Evolutionary conservation across 2,329 filamentous ascomycete genomes (phyloP).

Genomic region (Aspergillus hortae): DNA sequence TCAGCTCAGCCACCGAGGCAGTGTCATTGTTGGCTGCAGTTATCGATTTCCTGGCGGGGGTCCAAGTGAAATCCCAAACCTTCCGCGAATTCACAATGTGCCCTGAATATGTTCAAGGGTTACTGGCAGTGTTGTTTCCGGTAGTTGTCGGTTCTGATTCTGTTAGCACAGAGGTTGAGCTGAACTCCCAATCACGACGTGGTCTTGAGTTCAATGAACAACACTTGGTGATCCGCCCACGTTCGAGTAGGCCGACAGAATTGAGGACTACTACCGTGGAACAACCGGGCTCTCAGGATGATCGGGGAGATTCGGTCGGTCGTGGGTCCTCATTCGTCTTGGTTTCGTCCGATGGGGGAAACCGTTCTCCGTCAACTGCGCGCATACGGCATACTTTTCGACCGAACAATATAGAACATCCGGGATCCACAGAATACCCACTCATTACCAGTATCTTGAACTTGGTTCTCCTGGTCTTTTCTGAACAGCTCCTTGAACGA

Average conservation of each 20-base stretch:
- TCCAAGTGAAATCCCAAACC: constrained; percentile 69
- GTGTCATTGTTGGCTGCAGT: constrained; percentile 69
- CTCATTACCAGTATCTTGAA: constrained; percentile 75
- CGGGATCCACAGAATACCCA: constrained; percentile 57
- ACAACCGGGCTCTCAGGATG: constrained; percentile 42
- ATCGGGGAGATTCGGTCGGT: constrained; percentile 62
- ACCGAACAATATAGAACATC: constrained; percentile 51
- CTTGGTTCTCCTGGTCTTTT: constrained; percentile 73
- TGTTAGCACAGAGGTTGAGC: constrained; percentile 77
- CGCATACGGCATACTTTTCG: constrained; percentile 62
- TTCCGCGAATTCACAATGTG: constrained; percentile 80
- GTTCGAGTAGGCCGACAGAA: constrained; percentile 63
- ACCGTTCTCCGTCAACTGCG: constrained; percentile 56
- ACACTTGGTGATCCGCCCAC: constrained; percentile 76
- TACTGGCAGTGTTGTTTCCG: constrained; percentile 80
- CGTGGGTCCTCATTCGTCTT: constrained; percentile 90
- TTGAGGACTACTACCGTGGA: constrained; percentile 67
- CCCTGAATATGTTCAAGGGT: constrained; percentile 76
- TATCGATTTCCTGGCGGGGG: constrained; percentile 72
- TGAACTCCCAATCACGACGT: constrained; percentile 81
- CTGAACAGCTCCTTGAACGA: constrained; percentile 77
- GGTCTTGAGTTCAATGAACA: constrained; percentile 79
- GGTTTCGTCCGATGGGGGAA: constrained; percentile 66
- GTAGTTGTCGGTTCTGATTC: constrained; percentile 82
- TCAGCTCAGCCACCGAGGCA: constrained; percentile 48